Base-by-base conservation (phyloP, 1,284 basidiomycete genomes). In the Sparassis latifolia region DNA sequence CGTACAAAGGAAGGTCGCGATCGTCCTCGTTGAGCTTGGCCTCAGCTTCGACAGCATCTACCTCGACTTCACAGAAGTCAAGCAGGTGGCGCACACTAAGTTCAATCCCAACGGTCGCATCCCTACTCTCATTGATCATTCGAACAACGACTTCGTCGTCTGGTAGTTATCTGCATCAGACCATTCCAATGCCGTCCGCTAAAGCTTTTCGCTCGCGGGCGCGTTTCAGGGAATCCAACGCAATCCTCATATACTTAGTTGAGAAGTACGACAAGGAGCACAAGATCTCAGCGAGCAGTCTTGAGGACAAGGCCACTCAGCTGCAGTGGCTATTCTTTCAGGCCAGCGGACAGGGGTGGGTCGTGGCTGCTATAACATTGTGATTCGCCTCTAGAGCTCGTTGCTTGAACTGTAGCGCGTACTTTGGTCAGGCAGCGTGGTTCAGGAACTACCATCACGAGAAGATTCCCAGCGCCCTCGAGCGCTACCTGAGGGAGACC, bases 101-200 rank as follows among this genome's bases (percentile, higher is more conserved):
- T 71, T 83, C 63, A 82, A 81, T 69, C 80, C 80, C 6, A 83
- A 83, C 63, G 80, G 80, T 1, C 70, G 78, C 42, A 81, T 82
- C 58, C 80, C 80, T 4, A 73, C 74, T 5, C 62, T 78, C 49
- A 63, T 71, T 38, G 71, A 76, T 59, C 66, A 64, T 55, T 64
- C 67, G 33, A 65, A 72, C 33, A 63, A 69, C 54, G 70, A 75
- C 51, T 75, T 77, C 56, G 64, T 68, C 37, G 75, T 82, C 31
- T 82, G 78, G 20, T 20, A 20, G 20, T 20, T 20, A 20, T 10
- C 33, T 10, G 29, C 10, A 9, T 5, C n/a, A 10, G 27, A 39
- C 10, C 10, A 10, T 10, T 31, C 32, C 10, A n/a, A 40, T 29
- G 42, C n/a, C 31, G 3, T 10, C 29, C 27, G 20, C 20, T 20